phyloP scores from a whole-genome alignment of 345 rosid species.

The Trapa incisa region DNA sequence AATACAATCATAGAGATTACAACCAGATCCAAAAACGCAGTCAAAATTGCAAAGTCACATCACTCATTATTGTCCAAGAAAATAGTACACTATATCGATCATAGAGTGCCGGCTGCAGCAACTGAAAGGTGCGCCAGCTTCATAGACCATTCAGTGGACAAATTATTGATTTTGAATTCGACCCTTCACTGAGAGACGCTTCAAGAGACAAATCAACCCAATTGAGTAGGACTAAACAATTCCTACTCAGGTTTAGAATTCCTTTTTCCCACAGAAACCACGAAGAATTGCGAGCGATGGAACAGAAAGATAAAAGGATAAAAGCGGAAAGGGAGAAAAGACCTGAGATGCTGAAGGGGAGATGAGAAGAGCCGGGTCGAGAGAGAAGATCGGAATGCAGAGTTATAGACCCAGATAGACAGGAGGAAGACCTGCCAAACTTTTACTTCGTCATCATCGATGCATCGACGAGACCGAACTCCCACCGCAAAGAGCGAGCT shows the following conservation, averaged over 20 bases:
- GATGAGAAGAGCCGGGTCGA: background rate
- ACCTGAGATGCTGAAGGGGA: constrained; percentile 1
- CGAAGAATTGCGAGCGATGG: background rate
- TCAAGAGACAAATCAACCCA: background rate
- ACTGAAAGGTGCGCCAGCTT: background rate
- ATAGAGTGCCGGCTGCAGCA: background rate
- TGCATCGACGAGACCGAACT: background rate
- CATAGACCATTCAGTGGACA: background rate
- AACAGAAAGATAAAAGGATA: background rate
- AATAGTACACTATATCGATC: background rate
- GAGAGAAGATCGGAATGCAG: background rate
- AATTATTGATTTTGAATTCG: background rate
- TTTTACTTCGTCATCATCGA: constrained; percentile 2
- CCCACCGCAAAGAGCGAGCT: background rate
- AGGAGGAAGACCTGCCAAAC: background rate
- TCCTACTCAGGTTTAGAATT: background rate
- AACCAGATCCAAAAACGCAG: background rate
- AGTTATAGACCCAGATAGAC: background rate
- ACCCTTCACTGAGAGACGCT: background rate
- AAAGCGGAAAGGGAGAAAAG: background rate
- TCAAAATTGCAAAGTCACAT: background rate
- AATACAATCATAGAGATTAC: background rate
- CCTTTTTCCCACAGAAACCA: background rate
- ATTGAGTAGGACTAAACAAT: background rate
- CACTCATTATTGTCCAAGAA: background rate